phyloP scores from a whole-genome alignment of 2,329 filamentous ascomycete species.

The Herpotrichia juniperi region DNA sequence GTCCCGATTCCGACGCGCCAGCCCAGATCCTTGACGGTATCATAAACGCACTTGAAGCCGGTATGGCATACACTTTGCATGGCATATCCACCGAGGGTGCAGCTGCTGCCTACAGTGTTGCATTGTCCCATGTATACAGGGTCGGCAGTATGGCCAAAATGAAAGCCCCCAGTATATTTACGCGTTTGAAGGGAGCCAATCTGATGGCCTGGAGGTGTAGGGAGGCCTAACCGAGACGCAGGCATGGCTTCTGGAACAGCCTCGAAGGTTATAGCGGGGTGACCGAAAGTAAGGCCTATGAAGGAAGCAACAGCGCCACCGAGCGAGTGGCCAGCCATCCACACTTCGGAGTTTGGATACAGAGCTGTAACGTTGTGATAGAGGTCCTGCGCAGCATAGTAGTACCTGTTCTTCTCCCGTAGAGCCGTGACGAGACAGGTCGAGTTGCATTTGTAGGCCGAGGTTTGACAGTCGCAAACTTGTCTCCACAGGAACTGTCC shows the following conservation, averaged over 20 bases:
- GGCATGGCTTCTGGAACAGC: constrained; percentile 90
- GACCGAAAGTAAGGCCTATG: constrained; percentile 86
- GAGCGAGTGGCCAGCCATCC: constrained; percentile 91
- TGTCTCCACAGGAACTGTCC: constrained; percentile 89
- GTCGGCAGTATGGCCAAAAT: constrained; percentile 95
- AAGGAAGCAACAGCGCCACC: constrained; percentile 90
- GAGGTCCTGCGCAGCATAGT: constrained; percentile 84
- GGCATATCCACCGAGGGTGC: constrained; percentile 90
- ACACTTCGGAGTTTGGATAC: constrained; percentile 83
- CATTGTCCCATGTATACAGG: constrained; percentile 94
- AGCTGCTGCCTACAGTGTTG: constrained; percentile 86
- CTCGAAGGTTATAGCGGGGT: constrained; percentile 91
- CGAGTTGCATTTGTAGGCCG: constrained; percentile 88
- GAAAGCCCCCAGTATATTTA: constrained; percentile 75
- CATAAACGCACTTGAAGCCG: constrained; percentile 86
- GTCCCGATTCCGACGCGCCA: constrained; percentile 92
- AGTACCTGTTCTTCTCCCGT: constrained; percentile 85
- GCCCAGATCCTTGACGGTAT: constrained; percentile 88
- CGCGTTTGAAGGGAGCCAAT: constrained; percentile 68
- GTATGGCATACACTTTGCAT: constrained; percentile 93
- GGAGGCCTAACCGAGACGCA: constrained; percentile 82
- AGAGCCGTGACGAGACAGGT: constrained; percentile 83
- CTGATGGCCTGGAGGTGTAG: constrained; percentile 79
- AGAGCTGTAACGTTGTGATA: constrained; percentile 91
- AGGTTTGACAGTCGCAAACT: constrained; percentile 90